Evolutionary conservation across 192 early-diverging fungal genomes (phyloP), one percentile per base, ranked within the genome.

Genomic region (Dimargaris cristalligena): DNA sequence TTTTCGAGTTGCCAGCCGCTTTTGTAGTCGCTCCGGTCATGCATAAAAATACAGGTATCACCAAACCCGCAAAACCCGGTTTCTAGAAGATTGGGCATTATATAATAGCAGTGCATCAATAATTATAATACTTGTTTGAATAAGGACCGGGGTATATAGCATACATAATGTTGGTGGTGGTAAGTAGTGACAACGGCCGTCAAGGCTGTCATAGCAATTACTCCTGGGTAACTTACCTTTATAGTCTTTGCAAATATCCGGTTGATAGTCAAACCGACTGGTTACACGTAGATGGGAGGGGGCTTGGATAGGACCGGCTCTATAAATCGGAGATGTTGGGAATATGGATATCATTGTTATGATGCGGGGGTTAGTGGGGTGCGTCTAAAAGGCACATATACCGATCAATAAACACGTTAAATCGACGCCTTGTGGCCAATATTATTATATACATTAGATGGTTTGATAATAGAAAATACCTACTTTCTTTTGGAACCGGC

Each of bases 241-340:
- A 75, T 97, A 99, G 75, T 99, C 96, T 71, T 99, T 99, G 77
- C 96, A 99, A 29, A 99, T 80, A 61, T 92, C 92, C 26, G 92
- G 92, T 68, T 95, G 90, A 68, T 97, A 99, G 71, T 99, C 96
- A 62, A 99, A 89, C 31, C 88, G 79, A 46, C 76, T 76, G 25
- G 84, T 82, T 4, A 92, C 83, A 58, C 90, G 79, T 30, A 92
- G 78, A 63, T 89, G 83, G 23, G 55, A 16, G 22, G 55, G 55
- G 4, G 55, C 55, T 1, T 30, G 30, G 22, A 57, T 25, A n/a
- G 55, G 55, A 3, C 55, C 55, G 4, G 33, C 35, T 41, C 38
- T 41, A 16, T 16, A 41, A 16, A 6, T 6, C 38, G 16, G 16
- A 41, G 16, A 16, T 41, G 16, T 41, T 6, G 38, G n/a, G n/a